Conservation (phyloP, 352 stramenopile genomes). For the Pythium inflatum region DNA sequence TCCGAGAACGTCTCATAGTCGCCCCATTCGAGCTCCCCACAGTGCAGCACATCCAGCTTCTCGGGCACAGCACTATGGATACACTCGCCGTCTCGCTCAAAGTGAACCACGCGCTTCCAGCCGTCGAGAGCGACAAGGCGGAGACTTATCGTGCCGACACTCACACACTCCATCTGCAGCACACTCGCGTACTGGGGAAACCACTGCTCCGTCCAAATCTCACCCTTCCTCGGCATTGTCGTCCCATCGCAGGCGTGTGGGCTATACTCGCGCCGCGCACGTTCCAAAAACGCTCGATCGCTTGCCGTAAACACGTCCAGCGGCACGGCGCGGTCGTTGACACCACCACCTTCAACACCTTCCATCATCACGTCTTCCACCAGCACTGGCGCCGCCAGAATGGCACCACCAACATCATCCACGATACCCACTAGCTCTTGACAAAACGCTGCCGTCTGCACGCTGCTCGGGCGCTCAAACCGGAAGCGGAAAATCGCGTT, state of each 20-base stretch:
- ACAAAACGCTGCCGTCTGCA: constrained; percentile 34
- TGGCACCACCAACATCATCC: background rate
- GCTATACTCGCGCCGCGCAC: background rate
- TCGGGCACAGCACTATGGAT: constrained; percentile 18
- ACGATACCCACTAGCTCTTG: constrained; percentile 3
- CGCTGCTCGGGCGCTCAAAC: constrained; percentile 39
- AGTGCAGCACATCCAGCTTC: constrained; percentile 31
- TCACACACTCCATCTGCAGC: constrained; percentile 40
- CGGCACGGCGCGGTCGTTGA: constrained; percentile 9
- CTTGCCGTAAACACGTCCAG: constrained; percentile 13
- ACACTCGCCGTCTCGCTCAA: constrained; percentile 24
- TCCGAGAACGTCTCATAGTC: background rate
- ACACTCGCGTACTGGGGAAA: constrained; percentile 51
- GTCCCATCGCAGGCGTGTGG: background rate
- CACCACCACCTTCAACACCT: background rate
- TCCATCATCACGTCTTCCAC: background rate
- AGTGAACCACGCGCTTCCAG: constrained; percentile 49
- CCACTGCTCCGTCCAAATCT: constrained; percentile 38
- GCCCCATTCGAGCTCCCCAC: constrained; percentile 19
- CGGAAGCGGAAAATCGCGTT: constrained; percentile 51
- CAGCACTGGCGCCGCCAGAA: background rate
- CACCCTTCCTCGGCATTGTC: background rate
- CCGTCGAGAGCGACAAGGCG: constrained; percentile 32
- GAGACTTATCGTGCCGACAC: constrained; percentile 2
- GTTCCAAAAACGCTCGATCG: background rate